Base-by-base conservation (phyloP, 257 asterid species). In the Ophiorrhiza pumila region DNA sequence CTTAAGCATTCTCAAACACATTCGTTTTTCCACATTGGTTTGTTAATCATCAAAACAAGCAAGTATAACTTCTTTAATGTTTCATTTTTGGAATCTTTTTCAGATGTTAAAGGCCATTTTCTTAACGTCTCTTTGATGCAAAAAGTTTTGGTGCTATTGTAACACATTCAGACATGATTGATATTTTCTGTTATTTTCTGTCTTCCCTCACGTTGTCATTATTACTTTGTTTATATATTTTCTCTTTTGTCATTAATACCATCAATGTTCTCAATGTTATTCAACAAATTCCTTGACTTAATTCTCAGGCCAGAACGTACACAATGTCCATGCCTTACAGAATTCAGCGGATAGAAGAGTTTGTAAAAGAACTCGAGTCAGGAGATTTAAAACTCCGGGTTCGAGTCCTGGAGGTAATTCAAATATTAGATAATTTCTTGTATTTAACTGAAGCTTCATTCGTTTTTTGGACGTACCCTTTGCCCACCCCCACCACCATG, bases 361-460 rank as follows among this genome's bases (percentile, higher is more conserved):
- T 94, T 0, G 90, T 85, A 64, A 88, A 91, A 75, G 95, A 94
- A 83, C 96, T 94, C 12, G 98, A 94, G 60, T 81, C 96, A 0
- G 98, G 98, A 74, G 98, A 94, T 42, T 37, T 94, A 61, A 94
- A 91, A 88, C 98, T 94, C 63, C 83, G 98, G 47, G 98, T 94
- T 68, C 89, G 98, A 71, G 98, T 94, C 62, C 94, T 94, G 47
- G 98, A 94, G 98, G 98, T 93, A 60, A 74, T 5, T 65, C 18
- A 20, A 47, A 13, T 14, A 22, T 47, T 61, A 31, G 29, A 58
- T 58, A 55, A n/a, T n/a, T 55, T 27, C 29, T 60, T 32, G 0
- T 43, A 12, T 5, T 29, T 20, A 15, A 65, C 14, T 25, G 20
- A 12, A 58, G 14, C 4, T 58, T 46, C 20, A 13, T 46, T 46